Conservation (phyloP, 371 early-diverging fungal species). For the Apophysomyces sp. region DNA sequence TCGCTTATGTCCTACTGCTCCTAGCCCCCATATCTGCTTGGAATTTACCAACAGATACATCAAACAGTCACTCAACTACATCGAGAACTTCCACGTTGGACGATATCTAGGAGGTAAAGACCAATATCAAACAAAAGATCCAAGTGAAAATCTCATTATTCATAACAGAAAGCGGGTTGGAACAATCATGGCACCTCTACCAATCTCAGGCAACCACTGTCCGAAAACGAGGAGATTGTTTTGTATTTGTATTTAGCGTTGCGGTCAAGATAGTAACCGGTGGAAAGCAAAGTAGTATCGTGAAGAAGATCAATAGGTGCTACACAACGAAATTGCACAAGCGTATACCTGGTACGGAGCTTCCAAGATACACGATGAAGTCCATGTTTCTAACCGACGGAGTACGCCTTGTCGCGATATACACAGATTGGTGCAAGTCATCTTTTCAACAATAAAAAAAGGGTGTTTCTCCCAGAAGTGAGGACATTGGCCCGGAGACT, state of each 20-base stretch:
- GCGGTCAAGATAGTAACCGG: neutral
- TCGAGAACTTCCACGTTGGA: neutral
- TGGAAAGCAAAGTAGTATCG: neutral
- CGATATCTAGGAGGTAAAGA: neutral
- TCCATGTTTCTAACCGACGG: neutral
- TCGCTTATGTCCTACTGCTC: too few species aligned
- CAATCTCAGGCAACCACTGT: neutral
- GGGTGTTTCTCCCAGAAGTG: neutral
- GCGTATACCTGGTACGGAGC: neutral
- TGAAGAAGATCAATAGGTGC: neutral
- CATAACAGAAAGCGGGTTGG: neutral
- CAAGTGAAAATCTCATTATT: neutral
- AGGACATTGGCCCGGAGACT: neutral
- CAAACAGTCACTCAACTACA: neutral
- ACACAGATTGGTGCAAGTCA: neutral
- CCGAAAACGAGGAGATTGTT: neutral
- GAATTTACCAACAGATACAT: neutral
- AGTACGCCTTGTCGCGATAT: neutral
- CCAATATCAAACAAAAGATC: neutral
- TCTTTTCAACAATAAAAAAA: neutral
- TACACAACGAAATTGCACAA: neutral
- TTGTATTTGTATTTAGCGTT: neutral
- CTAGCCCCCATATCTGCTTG: too few species aligned
- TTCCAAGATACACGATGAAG: neutral
- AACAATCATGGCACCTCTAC: neutral